Base-by-base conservation (phyloP, 495 filamentous ascomycete genomes). In the Collariella sp. region DNA sequence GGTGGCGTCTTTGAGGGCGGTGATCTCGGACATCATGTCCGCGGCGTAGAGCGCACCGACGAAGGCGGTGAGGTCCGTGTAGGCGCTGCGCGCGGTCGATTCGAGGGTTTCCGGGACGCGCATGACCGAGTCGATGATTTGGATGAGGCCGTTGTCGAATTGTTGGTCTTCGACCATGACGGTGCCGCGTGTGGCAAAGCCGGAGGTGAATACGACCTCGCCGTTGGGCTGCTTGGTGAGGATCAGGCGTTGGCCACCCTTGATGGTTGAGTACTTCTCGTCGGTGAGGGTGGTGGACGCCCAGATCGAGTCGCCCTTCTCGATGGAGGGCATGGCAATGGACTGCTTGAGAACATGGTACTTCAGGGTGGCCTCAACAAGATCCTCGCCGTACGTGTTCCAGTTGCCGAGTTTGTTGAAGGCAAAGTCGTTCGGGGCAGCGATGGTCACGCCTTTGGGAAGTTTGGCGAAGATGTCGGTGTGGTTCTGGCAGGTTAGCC, bases 211-310 rank as follows among this genome's bases (percentile, higher is more conserved):
- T 3, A 64, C 62, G 6, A 65, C 64, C 23, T 59, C 53, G 16
- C 50, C 59, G 35, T 26, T 49, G 31, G 64, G 62, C 47, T 60
- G 54, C 53, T 67, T 69, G 36, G 62, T 65, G 24, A 67, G 29
- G 24, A 69, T 59, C 11, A 65, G n/a, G n/a, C 36, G 59, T 24
- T 67, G 64, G 12, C 66, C 66, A 24, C 54, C 60, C 12, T 57
- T 62, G 9, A 69, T 57, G 18, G 50, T 67, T 35, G 59, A 31
- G 47, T 50, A 62, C 0, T 35, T 44, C 13, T 51, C 41, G 36
- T 58, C 56, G 16, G 23, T 51, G 48, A 84, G 65, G 26, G 73
- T 59, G 4, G 80, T 83, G 7, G 73, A 70, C 5, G 76, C 54
- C 60, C 82, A 82, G 7, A 59, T 34, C 0, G 61, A 62, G 40